Conservation (phyloP, 306 rosid species). For the Acacia confusa region DNA sequence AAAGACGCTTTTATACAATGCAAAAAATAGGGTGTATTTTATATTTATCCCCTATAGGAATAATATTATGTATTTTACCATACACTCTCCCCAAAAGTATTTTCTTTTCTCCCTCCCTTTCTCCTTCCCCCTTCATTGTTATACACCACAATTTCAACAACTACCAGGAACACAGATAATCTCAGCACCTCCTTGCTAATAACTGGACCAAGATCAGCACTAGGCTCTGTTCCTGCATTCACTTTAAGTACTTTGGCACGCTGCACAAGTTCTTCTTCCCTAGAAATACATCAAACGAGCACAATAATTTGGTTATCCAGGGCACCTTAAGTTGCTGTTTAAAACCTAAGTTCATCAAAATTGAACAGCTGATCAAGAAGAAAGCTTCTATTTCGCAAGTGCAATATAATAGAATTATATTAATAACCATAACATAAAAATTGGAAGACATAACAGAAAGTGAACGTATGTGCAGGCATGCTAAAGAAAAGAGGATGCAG, state of each 20-base stretch:
- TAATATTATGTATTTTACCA: background rate
- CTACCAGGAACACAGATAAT: background rate
- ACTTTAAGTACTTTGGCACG: conserved; percentile 56
- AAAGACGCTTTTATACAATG: background rate
- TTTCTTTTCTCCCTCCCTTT: background rate
- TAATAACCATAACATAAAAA: background rate
- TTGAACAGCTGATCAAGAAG: background rate
- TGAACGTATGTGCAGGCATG: background rate
- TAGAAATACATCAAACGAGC: conserved; percentile 36
- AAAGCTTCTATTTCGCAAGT: background rate
- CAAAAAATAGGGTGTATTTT: background rate
- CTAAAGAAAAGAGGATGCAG: background rate
- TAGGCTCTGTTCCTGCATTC: conserved; percentile 66
- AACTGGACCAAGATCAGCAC: conserved; percentile 73
- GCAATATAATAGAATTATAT: background rate
- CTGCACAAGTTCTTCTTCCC: conserved; percentile 62
- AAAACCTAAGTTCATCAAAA: conserved; percentile 17
- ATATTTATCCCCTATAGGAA: background rate
- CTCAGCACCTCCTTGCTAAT: conserved; percentile 60
- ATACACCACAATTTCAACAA: background rate
- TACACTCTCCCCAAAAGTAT: background rate
- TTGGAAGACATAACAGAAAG: background rate
- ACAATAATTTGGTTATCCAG: conserved; percentile 9
- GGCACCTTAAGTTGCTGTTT: conserved; percentile 3
- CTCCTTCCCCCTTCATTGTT: background rate